Evolutionary conservation across 768 basidiomycete genomes (phyloP), one percentile per base, ranked within the genome.

Genomic region (Lentinula edodes): DNA sequence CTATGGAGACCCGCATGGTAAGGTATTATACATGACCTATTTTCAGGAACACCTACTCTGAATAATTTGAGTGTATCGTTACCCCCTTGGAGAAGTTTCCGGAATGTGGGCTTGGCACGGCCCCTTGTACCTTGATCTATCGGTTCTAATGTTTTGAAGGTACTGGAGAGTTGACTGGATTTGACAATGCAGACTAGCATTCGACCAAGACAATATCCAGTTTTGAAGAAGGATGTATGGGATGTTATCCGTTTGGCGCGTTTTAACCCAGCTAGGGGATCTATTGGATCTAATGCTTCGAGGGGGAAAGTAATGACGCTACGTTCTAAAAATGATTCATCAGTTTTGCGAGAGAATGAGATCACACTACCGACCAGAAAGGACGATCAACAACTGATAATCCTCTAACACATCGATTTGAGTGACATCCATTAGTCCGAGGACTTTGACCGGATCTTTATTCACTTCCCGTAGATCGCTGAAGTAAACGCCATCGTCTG

Each of bases 361-460:
- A 3, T 32, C 28, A 54, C 42, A 35, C 34, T 48, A 73, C 80
- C 41, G 61, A 91, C 94, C 94, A n/a, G 97, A 94, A n/a, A 99
- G 84, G n/a, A 98, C 96, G 61, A 99, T 90, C 62, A 99, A 80
- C 2, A 98, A 81, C 67, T 95, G 91, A 69, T 95, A 97, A 61
- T 97, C 94, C 73, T 98, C 96, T 60, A 99, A 80, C 7, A 99
- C 90, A 66, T 98, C 97, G 7, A 99, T 90, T 76, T 99, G 97
- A 1, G 89, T 83, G 15, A 99, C 96, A 65, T 96, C 93, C 46
- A 90, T 78, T 28, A 98, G 74, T 12, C 89, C 89, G 61, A 99
- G 80, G 34, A 99, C 94, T 74, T 95, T 93, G 32, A 93, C 80
- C 0, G 96, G 97, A 23, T 93, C 91, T 50, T 86, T 83, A 65